phyloP scores from a whole-genome alignment of 2,329 filamentous ascomycete species.

The Nothomitra cinnamomea region DNA sequence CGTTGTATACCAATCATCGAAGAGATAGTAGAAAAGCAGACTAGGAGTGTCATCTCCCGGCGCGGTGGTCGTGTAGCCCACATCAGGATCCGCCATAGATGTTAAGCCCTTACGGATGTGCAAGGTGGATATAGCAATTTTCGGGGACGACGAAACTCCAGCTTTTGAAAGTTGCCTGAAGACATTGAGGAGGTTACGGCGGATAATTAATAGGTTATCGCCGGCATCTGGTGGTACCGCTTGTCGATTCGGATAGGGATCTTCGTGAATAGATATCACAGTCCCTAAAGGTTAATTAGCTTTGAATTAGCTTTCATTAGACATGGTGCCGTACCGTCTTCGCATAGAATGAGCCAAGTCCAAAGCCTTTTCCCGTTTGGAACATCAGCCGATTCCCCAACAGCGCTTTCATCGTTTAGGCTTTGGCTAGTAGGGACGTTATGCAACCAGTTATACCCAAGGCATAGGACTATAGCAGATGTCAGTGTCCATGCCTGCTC shows the following conservation, averaged over 20 bases:
- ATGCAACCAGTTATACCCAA: constrained; percentile 53
- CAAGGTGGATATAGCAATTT: constrained; percentile 32
- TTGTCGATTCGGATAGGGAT: constrained; percentile 29
- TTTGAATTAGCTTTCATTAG: neutral
- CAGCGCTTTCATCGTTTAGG: constrained; percentile 15
- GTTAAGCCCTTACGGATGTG: constrained; percentile 21
- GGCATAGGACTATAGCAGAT: constrained; percentile 37
- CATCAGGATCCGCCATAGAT: constrained; percentile 16
- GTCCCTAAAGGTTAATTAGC: constrained; percentile 32
- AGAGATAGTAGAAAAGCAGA: constrained; percentile 49
- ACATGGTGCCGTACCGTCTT: constrained; percentile 33
- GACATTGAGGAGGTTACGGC: constrained; percentile 42
- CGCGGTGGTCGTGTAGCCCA: constrained; percentile 18
- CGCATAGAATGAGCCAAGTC: constrained; percentile 55
- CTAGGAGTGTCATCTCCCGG: constrained; percentile 36
- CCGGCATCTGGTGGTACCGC: constrained; percentile 16
- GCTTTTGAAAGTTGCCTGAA: constrained; percentile 42
- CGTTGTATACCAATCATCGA: constrained; percentile 49
- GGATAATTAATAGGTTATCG: constrained; percentile 27
- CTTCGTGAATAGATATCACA: constrained; percentile 42
- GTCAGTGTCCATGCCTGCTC: constrained; percentile 4
- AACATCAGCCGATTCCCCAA: constrained; percentile 19
- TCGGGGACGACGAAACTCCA: constrained; percentile 6
- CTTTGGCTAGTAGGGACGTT: constrained; percentile 13
- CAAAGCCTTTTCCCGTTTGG: constrained; percentile 40